Evolutionary conservation across 2,329 filamentous ascomycete genomes (phyloP), one percentile per base, ranked within the genome.

Genomic region (Plenodomus biglobosus): DNA sequence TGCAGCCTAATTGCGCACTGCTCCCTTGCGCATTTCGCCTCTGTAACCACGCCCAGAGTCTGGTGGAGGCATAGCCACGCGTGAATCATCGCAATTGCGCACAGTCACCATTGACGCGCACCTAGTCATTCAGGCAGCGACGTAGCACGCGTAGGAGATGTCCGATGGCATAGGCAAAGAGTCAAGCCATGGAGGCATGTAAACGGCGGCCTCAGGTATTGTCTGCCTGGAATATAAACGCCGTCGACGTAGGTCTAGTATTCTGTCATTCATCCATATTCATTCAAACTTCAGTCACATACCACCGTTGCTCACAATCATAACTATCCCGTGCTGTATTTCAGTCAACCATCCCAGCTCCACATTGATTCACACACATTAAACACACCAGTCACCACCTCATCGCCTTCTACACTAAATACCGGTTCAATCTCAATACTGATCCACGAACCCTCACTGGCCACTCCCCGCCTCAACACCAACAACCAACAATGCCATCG

Each of bases 181-280:
- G 56, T 62, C 59, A 60, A 59, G 24, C 40, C 27, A 41, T 42
- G 38, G 40, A 46, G 44, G 38, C 32, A 22, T 38, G 13, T 44
- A 51, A 52, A 47, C 44, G 54, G 50, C 64, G 65, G 66, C 65
- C 66, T 69, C 65, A 66, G 59, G 58, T 52, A 30, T 7, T 53
- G 54, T 62, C 59, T 68, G 65, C 64, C 64, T 68, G 55, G 60
- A 50, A 46, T 67, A 68, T 68, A 68, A 62, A 63, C 46, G 45
- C 44, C 22, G 21, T 43, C 38, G 27, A 44, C 42, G 52, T 43
- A 35, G 42, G 42, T 46, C 41, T 35, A 36, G 17, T 40, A 40
- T 37, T 51, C 53, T 54, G 54, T 56, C 52, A 43, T 53, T 44
- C 46, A 32, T 37, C 27, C 32, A 18, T 37, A 38, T 41, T 50